Base-by-base conservation (phyloP, 306 rosid species). In the Rubus parviflorus region DNA sequence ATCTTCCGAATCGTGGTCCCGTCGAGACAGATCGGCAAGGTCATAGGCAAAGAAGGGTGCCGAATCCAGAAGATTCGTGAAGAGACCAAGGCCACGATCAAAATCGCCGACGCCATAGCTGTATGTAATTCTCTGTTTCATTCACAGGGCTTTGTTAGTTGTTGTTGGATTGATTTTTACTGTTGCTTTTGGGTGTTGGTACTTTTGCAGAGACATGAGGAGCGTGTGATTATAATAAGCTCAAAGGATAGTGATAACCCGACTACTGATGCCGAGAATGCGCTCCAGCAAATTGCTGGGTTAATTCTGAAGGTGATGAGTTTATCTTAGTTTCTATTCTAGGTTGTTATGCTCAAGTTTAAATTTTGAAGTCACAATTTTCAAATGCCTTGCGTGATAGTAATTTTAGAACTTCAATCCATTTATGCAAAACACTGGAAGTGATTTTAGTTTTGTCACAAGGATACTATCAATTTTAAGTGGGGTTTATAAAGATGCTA, bases 21-120 rank as follows among this genome's bases (percentile, higher is more conserved):
- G 45, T 88, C 97, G 51, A 80, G 82, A 83, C 98, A 92, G 95
- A 94, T 94, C 86, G 98, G 97, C 30, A 94, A 94, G 86, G 98
- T 94, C 42, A 94, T 94, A 12, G 98, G 98, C 19, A 94, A 90
- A 79, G 95, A 88, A 57, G 98, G 98, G 41, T 89, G 89, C 72
- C 88, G 97, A 76, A 90, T 94, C 16, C 94, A 88, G 87, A 94
- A 71, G 90, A 91, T 94, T 83, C 97, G 98, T 2, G 97, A 92
- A 77, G 88, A 76, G 5, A 86, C 97, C 48, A 89, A 73, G 75
- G 98, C 97, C 30, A 87, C 88, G 16, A 83, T 94, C 83, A 94
- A 94, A 79, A 92, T 94, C 56, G 97, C 98, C 2, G 97, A 94
- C 73, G 89, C 97, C 20, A 77, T 92, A 17, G 90, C 90, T 8